A percentile compares a stretch with the other conserved stretches of the same genome.
Conservation (phyloP, 805 yeast genomes). For the Citeromyces matritensis region DNA sequence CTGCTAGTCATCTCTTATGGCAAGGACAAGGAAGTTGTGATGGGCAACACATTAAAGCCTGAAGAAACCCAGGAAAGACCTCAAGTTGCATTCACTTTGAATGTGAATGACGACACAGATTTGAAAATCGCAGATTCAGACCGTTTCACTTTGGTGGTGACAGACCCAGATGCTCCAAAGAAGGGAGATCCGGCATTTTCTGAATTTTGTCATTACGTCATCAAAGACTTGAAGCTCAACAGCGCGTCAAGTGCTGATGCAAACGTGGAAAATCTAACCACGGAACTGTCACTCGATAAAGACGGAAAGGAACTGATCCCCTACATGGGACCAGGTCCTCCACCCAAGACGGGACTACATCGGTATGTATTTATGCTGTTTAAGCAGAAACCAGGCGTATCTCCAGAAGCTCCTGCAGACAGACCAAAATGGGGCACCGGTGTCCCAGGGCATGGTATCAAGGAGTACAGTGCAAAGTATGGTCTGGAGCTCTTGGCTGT, state of each 20-base stretch:
- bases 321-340: conserved; percentile 85
- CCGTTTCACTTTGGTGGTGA: conserved; percentile 58
- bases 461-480: conserved; percentile 54
- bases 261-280: conserved; percentile 13
- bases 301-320: conserved; percentile 19
- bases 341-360: conserved; percentile 72
- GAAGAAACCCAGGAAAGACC: conserved; percentile 60
- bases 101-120: conserved; percentile 21
- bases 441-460: conserved; percentile 64
- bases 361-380: conserved; percentile 69
- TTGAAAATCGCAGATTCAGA: conserved; percentile 27
- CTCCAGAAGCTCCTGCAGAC: conserved; percentile 24
- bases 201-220: conserved; percentile 69
- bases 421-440: conserved; percentile 81
- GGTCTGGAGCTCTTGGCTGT: conserved; percentile 55
- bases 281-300: conserved; percentile 17
- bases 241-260: conserved; percentile 18
- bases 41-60: conserved; percentile 62
- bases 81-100: conserved; percentile 46
- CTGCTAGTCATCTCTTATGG: conserved; percentile 53
- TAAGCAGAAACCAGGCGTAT: conserved; percentile 39
- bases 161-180: conserved; percentile 94
- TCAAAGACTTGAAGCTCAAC: conserved; percentile 33
- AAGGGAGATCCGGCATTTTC: conserved; percentile 76
- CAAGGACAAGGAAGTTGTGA: conserved; percentile 43